Evolutionary conservation across 1,284 basidiomycete species (phyloP).

Genomic region (Peniophora sp.): DNA sequence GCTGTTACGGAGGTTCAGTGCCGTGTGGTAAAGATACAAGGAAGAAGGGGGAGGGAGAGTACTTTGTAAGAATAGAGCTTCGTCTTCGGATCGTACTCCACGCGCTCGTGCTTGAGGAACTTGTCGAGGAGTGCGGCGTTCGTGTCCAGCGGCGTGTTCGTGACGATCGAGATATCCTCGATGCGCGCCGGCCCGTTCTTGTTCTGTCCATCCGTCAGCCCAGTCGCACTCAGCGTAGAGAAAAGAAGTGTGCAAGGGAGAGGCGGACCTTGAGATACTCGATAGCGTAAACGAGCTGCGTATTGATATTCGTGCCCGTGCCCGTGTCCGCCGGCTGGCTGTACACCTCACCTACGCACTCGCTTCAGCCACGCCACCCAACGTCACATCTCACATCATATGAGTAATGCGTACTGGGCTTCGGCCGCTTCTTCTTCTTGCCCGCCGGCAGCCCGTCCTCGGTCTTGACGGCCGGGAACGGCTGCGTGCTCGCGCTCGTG

Average conservation of each 20-base stretch:
- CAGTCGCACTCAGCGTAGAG: neutral
- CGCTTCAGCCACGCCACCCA: no score
- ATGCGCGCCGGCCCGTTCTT: conserved; percentile 76
- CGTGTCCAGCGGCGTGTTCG: conserved; percentile 66
- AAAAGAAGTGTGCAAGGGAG: no score
- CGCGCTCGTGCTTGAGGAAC: conserved; percentile 74
- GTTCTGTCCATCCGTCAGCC: conserved; percentile 33
- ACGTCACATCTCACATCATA: neutral
- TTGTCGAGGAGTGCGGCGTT: conserved; percentile 68
- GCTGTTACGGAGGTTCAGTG: conserved; percentile 33
- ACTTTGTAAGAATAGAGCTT: conserved; percentile 81
- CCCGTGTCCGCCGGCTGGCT: conserved; percentile 84
- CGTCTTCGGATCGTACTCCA: conserved; percentile 74
- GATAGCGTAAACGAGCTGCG: conserved; percentile 81
- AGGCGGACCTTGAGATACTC: conserved; percentile 59
- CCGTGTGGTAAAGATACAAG: no score
- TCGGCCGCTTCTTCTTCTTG: no score
- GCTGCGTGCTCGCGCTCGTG: neutral
- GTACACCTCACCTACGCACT: conserved; percentile 54
- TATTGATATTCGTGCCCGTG: conserved; percentile 75
- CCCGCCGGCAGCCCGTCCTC: no score
- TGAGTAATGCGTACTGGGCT: neutral
- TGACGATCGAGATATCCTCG: conserved; percentile 77
- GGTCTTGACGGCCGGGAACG: no score
- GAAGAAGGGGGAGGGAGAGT: conserved; percentile 11